Evolutionary conservation across 2,329 filamentous ascomycete species (phyloP), one percentile per base, ranked within the genome.

Genomic region (Microcyclosporella mali): DNA sequence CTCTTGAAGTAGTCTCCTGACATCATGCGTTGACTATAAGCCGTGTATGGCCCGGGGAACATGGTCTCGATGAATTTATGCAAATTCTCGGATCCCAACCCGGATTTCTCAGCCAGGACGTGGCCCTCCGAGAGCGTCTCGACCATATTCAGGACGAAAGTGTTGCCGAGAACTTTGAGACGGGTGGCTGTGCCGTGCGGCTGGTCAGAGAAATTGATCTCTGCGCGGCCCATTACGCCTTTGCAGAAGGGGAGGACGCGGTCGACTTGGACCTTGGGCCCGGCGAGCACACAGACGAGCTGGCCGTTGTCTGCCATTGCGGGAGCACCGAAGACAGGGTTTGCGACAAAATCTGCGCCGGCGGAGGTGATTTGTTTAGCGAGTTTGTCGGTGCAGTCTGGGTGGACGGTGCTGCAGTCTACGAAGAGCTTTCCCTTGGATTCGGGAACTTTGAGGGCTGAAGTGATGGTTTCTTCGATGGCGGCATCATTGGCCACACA

Each of bases 371-470:
- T 69, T 18, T 66, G 70, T 53, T 78, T 70, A 18, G 81, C 81
- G 2, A 87, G 65, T 18, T 71, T 72, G 47, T 85, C 77, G 1
- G 85, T 85, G 3, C 85, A 88, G 42, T 89, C 83, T 0, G 89
- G 88, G 63, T 92, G 85, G 28, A 95, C 78, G 18, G 88, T 95
- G 3, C 86, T 92, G 72, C 84, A 89, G 60, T 95, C 88, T 25
- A 94, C 76, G 53, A 95, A 82, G 12, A 92, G 70, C 68, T 94
- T 95, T 48, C 79, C 81, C 19, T 94, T 94, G 44, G 78, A 80
- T 14, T 72, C 72, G 14, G 67, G 59, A 15, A 40, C 41, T 36
- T 75, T 56, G 3, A 87, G 67, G 21, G 83, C 75, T 2, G 72
- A 61, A 32, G 73, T 64, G 46, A 87, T 74, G 15, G 79, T 78